phyloP scores from a whole-genome alignment of 148 eudicot genomes.

The Oxyria digyna region DNA sequence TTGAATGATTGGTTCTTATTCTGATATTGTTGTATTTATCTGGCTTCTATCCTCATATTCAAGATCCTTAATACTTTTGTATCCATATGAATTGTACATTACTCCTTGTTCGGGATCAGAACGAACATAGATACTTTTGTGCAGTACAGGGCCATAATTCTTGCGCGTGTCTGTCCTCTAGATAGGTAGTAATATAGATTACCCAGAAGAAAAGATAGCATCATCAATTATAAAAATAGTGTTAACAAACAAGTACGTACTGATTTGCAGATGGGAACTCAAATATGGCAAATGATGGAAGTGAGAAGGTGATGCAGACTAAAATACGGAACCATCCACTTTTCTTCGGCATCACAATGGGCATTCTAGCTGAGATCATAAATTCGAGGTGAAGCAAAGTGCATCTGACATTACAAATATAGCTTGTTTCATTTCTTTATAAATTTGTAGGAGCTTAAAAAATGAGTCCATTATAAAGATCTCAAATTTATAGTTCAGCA shows the following conservation, averaged over 20 bases:
- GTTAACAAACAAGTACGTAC: neutral
- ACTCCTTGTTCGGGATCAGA: neutral
- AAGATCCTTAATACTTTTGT: neutral
- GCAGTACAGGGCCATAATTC: neutral
- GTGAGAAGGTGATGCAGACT: slow-evolving; percentile 25
- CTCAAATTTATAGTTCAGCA: neutral
- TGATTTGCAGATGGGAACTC: slow-evolving; percentile 36
- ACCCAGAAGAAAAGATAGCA: too few relatives aligned
- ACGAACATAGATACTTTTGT: neutral
- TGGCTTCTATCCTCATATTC: neutral
- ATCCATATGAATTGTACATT: neutral
- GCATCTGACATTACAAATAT: neutral
- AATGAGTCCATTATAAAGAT: neutral
- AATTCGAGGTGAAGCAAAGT: slow-evolving; percentile 63
- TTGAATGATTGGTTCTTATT: neutral
- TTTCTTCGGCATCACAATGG: slow-evolving; percentile 88
- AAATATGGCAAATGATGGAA: slow-evolving; percentile 18
- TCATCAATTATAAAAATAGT: neutral
- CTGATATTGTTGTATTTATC: neutral
- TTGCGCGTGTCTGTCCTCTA: too few relatives aligned
- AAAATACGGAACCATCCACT: slow-evolving; percentile 70
- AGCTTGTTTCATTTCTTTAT: neutral
- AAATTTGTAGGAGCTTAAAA: neutral
- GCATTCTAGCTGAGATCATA: slow-evolving; percentile 81
- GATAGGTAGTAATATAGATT: too few relatives aligned